These are phyloP conservation scores for Pichia phayaonensis DNA, from an alignment of 805 yeast genomes.

Conservation along the genomic window DNA sequence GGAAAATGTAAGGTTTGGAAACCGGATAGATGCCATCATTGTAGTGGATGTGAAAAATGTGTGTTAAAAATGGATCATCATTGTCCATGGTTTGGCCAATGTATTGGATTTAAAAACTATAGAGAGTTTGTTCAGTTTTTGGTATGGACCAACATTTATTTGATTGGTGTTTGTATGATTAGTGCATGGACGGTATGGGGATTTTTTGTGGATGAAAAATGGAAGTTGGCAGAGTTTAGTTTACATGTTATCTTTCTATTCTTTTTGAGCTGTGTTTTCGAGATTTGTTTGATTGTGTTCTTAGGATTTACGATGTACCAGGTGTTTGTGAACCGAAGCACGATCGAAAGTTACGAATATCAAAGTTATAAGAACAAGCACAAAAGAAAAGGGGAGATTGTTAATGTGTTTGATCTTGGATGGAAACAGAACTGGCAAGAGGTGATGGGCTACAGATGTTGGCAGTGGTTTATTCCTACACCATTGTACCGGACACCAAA, in stretches of 20 bases:
- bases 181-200: conserved; percentile 37
- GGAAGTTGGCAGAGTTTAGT: conserved; percentile 35
- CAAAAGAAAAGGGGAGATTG: conserved; percentile 30
- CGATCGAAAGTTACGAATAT: conserved; percentile 66
- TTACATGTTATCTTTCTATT: conserved; percentile 55
- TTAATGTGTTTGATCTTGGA: conserved; percentile 77
- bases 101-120: conserved; percentile 79
- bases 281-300: conserved; percentile 52
- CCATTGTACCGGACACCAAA: background rate
- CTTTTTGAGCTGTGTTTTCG: conserved; percentile 44
- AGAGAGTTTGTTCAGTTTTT: conserved; percentile 74
- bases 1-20: conserved; percentile 48
- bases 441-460: conserved; percentile 64
- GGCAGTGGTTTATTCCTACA: conserved; percentile 67
- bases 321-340: conserved; percentile 60
- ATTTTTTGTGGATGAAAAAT: conserved; percentile 35
- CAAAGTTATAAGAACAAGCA: conserved; percentile 33
- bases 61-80: conserved; percentile 51
- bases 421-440: conserved; percentile 49
- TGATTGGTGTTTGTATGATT: conserved; percentile 33
- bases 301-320: conserved; percentile 51
- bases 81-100: conserved; percentile 87
- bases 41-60: conserved; percentile 42
- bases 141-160: conserved; percentile 42
- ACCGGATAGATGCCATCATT: conserved; percentile 54